Conservation (phyloP, 2,329 filamentous ascomycete genomes). For the Penicillium sp. region DNA sequence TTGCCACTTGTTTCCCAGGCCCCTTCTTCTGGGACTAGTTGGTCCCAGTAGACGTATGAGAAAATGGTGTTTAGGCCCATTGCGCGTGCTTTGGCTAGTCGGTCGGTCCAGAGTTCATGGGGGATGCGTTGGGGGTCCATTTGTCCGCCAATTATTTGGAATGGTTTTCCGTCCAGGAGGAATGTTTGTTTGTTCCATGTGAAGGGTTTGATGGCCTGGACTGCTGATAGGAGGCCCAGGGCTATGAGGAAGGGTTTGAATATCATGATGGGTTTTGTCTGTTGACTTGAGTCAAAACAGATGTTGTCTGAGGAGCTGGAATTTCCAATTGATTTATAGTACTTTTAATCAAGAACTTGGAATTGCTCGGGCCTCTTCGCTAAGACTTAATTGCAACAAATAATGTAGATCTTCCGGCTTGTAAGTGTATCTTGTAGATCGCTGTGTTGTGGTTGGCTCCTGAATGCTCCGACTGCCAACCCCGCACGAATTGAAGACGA, state of each 20-base stretch:
- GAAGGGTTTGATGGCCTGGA: slow-evolving; percentile 5
- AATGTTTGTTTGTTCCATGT: slow-evolving; percentile 10
- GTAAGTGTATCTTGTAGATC: not conserved
- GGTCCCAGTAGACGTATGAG: slow-evolving; percentile 55
- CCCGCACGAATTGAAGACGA: slow-evolving; percentile 6
- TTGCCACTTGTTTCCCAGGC: slow-evolving; percentile 40
- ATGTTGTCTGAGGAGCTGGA: not conserved
- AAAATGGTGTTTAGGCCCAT: slow-evolving; percentile 56
- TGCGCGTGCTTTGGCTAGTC: slow-evolving; percentile 46
- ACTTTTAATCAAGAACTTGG: not conserved
- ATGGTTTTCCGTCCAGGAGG: slow-evolving; percentile 12
- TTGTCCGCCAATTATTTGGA: slow-evolving; percentile 15
- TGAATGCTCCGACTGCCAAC: not conserved
- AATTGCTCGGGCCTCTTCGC: slow-evolving; percentile 1
- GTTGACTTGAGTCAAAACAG: not conserved
- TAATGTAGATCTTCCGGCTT: not conserved
- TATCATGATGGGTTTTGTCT: not conserved
- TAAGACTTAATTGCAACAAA: not conserved
- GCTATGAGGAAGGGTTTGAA: not conserved
- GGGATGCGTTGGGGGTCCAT: slow-evolving; percentile 47
- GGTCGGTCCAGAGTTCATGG: slow-evolving; percentile 49
- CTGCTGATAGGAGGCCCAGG: not conserved
- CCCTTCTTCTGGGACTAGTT: slow-evolving; percentile 46
- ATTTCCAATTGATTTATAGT: not conserved
- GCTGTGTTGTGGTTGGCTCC: not conserved